Base-by-base conservation (phyloP, 2,329 filamentous ascomycete genomes). In the Microdochium paspali region DNA sequence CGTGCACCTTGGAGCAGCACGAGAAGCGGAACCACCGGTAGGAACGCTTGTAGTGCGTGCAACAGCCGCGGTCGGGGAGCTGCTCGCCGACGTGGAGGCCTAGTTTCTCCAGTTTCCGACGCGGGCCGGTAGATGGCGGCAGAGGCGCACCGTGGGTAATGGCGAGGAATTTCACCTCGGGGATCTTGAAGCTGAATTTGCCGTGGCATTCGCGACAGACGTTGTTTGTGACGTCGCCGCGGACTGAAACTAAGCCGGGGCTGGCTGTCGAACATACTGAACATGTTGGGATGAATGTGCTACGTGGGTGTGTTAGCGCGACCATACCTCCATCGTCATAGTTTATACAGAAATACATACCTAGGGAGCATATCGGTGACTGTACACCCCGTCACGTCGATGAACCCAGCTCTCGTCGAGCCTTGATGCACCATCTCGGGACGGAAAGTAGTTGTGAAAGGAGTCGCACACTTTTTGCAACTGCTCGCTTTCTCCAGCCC, bases 231-330 rank as follows among this genome's bases (percentile, higher is more conserved):
- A 79, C 79, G 50, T 91, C 86, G 43, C 86, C 87, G 24, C 84
- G 76, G 5, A 91, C 85, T 4, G 85, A 82, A 15, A 83, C 74
- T 28, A 93, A 74, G 1, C 85, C 86, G 3, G 77, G 75, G 51
- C 82, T 79, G 1, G 79, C 58, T 1, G 82, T 85, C 25, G 87
- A 93, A 66, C 88, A 94, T 57, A 78, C 74, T 1, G 78, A 75
- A 62, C 88, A 94, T 0, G 85, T 90, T 15, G 88, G 88, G 25
- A 86, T 68, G 66, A 94, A 91, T 35, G 80, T 82, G 64, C 85
- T 90, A 44, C 23, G 7, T 25, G 24, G 4, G 15, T 9, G 21
- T 13, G 10, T 26, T 21, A 13, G 5, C 24, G 44, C 18, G 30
- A 18, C 10, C 44, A 39, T 43, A 20, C 12, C 15, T n/a, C 7